Evolutionary conservation across 2,329 filamentous ascomycete genomes (phyloP).

Genomic region (Microsporum ferrugineum): DNA sequence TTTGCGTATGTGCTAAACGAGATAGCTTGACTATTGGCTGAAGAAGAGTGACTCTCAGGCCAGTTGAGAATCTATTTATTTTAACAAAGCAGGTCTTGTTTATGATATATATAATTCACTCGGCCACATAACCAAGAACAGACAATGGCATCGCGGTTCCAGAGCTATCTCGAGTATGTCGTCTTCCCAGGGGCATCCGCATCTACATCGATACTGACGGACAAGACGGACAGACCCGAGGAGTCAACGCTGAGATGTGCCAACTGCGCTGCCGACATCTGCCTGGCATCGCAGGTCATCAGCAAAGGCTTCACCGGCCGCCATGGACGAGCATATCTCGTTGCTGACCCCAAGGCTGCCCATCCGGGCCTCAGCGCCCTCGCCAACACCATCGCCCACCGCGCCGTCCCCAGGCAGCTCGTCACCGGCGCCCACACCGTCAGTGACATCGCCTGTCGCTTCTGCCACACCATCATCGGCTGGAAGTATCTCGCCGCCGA

Average conservation of each 20-base stretch:
- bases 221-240: background rate
- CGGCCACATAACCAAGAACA: background rate
- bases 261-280: conserved; percentile 48
- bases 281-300: conserved; percentile 49
- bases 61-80: background rate
- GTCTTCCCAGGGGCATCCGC: background rate
- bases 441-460: conserved; percentile 46
- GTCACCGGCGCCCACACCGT: conserved; percentile 55
- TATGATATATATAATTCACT: no score
- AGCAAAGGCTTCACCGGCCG: conserved; percentile 55
- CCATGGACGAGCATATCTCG: conserved; percentile 53
- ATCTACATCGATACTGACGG: background rate
- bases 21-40: background rate
- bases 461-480: conserved; percentile 47
- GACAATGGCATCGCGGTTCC: background rate
- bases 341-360: conserved; percentile 31
- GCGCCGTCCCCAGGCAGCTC: conserved; percentile 46
- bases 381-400: conserved; percentile 48
- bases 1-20: background rate
- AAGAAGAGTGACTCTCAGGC: background rate
- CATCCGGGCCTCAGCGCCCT: conserved; percentile 24
- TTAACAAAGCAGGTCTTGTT: background rate
- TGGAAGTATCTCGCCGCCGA: conserved; percentile 56
- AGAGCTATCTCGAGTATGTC: background rate
- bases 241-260: conserved; percentile 44